Evolutionary conservation across 2,329 filamentous ascomycete species (phyloP), one percentile per base, ranked within the genome.

Genomic region (Colletotrichum magnum): DNA sequence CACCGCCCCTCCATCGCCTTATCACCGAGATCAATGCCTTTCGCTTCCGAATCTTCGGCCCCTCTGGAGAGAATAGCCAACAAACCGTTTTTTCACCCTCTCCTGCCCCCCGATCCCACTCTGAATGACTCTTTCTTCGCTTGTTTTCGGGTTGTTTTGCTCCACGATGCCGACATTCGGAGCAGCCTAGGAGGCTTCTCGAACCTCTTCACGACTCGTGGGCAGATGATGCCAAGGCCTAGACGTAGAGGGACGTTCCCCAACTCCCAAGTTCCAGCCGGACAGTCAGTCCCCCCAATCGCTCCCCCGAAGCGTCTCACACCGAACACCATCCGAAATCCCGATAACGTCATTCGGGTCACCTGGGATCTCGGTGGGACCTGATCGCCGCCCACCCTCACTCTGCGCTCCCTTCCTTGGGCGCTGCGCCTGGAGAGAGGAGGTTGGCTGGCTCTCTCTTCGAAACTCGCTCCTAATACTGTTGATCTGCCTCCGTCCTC

Each of bases 291-390:
- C 45, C 21, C 18, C 18, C 47, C n/a, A 50, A 24, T 21, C 18
- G 16, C 47, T 18, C 18, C 28, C 26, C 28, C 28, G 26, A 47
- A 50, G 18, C 47, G 67, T 60, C 67, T 69, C 45, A 69, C 62
- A 60, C 67, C 62, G 67, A 64, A 51, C 62, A 69, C 62, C 62
- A 69, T 66, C 67, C 62, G 62, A 61, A 61, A 57, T 69, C 62
- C 62, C 67, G 67, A 69, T 66, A 69, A 69, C 67, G 62, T 69
- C 67, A 69, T 69, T 58, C 24, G 59, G 62, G 67, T 69, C 67
- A 69, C 67, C 56, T 69, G 67, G 62, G 67, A 66, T 69, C 66
- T 69, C 43, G 43, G 61, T 56, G 66, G 66, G 66, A 69, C 62
- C 66, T 69, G 62, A 69, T 69, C 66, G 66, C 66, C 62, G 62